Evolutionary conservation across 2,329 filamentous ascomycete species (phyloP).

Genomic region (Achaetomium macrosporum): DNA sequence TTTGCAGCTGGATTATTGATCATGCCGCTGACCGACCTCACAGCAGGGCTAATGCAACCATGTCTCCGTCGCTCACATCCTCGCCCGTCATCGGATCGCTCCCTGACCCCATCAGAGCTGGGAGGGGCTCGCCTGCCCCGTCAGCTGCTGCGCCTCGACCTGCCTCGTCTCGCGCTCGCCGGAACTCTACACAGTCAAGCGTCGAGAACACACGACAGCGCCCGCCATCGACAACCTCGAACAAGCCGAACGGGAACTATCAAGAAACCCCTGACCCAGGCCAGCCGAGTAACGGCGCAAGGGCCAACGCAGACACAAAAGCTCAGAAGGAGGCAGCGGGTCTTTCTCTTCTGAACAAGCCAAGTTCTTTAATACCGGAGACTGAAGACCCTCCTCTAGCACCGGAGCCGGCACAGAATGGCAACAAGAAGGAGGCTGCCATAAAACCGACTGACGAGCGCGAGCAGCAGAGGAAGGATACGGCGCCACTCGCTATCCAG

Average conservation of each 20-base stretch:
- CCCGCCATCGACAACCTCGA: conserved; percentile 55
- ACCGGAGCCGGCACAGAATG: conserved; percentile 21
- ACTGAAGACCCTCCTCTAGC: conserved; percentile 26
- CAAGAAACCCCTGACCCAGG: conserved; percentile 34
- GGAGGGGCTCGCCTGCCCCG: conserved; percentile 56
- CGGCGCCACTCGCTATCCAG: conserved; percentile 32
- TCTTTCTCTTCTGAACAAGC: conserved; percentile 27
- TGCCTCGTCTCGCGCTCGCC: conserved; percentile 64
- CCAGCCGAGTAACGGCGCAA: conserved; percentile 28
- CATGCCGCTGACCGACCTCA: conserved; percentile 12
- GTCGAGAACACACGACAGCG: conserved; percentile 49
- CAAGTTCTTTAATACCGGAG: conserved; percentile 27
- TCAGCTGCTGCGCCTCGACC: conserved; percentile 52
- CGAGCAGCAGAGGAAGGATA: conserved; percentile 33
- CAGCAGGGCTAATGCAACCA: conserved; percentile 37
- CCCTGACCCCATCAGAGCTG: conserved; percentile 51
- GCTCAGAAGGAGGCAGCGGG: conserved; percentile 42
- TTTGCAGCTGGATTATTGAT: not conserved
- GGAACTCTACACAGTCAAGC: conserved; percentile 63
- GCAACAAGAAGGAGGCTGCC: conserved; percentile 14
- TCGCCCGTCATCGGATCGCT: conserved; percentile 69
- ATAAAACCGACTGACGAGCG: conserved; percentile 5
- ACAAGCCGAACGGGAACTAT: conserved; percentile 51
- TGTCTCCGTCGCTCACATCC: conserved; percentile 66
- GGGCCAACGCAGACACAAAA: conserved; percentile 43